Conservation (phyloP, 352 stramenopile genomes). For the Phytophthora tubulina region DNA sequence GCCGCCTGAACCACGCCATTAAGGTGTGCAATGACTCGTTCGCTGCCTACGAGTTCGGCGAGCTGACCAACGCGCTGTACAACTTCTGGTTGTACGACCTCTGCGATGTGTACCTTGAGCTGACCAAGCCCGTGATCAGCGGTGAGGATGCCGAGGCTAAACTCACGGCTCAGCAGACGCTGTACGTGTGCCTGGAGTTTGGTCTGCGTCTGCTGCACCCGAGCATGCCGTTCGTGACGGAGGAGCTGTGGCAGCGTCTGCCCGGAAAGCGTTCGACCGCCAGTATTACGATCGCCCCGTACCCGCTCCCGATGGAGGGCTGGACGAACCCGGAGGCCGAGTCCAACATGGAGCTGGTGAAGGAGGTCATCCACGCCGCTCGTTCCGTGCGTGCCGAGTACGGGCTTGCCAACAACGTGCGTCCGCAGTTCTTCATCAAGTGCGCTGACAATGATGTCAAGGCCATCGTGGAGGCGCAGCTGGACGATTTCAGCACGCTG, state of each 20-base stretch:
- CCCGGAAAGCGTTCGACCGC: slow-evolving; percentile 69
- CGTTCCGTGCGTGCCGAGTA: slow-evolving; percentile 95
- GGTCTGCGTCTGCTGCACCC: slow-evolving; percentile 95
- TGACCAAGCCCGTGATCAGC: slow-evolving; percentile 97
- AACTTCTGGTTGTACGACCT: slow-evolving; percentile 99
- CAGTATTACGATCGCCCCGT: slow-evolving; percentile 86
- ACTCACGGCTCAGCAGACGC: slow-evolving; percentile 80
- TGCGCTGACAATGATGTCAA: slow-evolving; percentile 81
- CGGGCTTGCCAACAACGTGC: slow-evolving; percentile 82
- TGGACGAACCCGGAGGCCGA: slow-evolving; percentile 93
- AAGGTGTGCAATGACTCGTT: slow-evolving; percentile 88
- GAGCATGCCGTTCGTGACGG: slow-evolving; percentile 98
- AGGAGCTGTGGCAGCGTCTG: slow-evolving; percentile 93
- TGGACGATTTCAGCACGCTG: slow-evolving; percentile 96
- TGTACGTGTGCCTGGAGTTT: slow-evolving; percentile 89
- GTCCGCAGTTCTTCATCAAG: slow-evolving; percentile 92
- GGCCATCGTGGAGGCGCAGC: slow-evolving; percentile 79
- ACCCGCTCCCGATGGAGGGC: slow-evolving; percentile 73
- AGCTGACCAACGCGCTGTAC: slow-evolving; percentile 96
- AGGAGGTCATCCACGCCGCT: slow-evolving; percentile 96
- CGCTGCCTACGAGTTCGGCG: slow-evolving; percentile 95
- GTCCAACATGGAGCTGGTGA: slow-evolving; percentile 93
- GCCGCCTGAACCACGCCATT: slow-evolving; percentile 82
- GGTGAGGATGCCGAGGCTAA: slow-evolving; percentile 82
- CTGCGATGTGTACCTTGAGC: slow-evolving; percentile 99